phyloP scores from a whole-genome alignment of 139 green algal species.

The Tetradesmus lagerheimii region DNA sequence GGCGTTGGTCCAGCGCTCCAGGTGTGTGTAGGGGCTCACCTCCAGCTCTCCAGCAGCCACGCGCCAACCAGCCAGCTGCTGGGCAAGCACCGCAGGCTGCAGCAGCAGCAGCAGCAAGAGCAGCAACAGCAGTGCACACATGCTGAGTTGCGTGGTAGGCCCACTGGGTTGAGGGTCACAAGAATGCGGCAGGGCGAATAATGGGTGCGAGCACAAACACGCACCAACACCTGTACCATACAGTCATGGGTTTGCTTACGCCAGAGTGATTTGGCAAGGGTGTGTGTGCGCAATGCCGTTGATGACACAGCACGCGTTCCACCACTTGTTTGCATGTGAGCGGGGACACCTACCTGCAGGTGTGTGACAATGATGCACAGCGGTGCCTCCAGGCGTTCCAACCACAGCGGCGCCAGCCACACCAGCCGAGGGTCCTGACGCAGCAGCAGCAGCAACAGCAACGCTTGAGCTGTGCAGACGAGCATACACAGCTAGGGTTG shows the following conservation, averaged over 20 bases:
- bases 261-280: too few species aligned
- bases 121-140: not conserved
- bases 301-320: too few species aligned
- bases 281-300: too few species aligned
- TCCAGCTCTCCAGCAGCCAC: not conserved
- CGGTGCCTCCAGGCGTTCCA: slow-evolving; percentile 28
- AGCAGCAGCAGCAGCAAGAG: not conserved
- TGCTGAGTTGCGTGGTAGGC: too few species aligned
- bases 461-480: not conserved
- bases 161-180: too few species aligned
- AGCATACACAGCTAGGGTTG: too few species aligned
- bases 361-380: slow-evolving; percentile 22
- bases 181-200: too few species aligned
- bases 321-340: not conserved
- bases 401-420: slow-evolving; percentile 30
- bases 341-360: not conserved
- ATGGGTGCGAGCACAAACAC: too few species aligned
- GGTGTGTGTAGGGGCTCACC: not conserved
- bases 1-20: slow-evolving; percentile 37
- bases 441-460: slow-evolving; percentile 1
- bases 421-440: slow-evolving; percentile 7
- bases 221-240: too few species aligned
- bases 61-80: not conserved
- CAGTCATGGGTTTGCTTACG: too few species aligned
- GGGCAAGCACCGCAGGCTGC: not conserved